phyloP scores from a whole-genome alignment of 371 early-diverging fungal species.

The Capillidium heterosporum region DNA sequence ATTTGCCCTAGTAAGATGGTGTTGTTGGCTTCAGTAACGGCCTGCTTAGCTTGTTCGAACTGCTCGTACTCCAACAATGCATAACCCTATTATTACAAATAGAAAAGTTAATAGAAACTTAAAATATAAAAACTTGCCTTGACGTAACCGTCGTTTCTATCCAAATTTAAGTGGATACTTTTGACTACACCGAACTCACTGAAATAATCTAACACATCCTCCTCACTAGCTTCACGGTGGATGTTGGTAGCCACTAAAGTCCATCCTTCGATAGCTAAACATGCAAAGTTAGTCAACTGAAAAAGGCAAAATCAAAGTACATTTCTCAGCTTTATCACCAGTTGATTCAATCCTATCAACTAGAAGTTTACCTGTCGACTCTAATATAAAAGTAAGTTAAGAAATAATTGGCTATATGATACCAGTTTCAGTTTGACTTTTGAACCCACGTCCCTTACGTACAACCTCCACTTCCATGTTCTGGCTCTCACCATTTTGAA shows the following conservation, averaged over 20 bases:
- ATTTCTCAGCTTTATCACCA: neutral
- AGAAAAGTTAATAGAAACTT: neutral
- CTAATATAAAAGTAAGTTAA: neutral
- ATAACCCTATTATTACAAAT: conserved; percentile 51
- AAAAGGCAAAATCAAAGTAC: neutral
- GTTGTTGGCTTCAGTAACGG: conserved; percentile 52
- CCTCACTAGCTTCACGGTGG: conserved; percentile 89
- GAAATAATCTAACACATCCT: conserved; percentile 71
- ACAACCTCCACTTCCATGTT: neutral
- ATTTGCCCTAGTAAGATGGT: conserved; percentile 48
- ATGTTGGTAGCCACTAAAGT: conserved; percentile 75
- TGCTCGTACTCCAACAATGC: conserved; percentile 78
- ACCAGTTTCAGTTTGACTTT: neutral
- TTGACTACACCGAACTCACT: conserved; percentile 77
- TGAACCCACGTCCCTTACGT: neutral
- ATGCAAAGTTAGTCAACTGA: neutral
- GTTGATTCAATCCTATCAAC: neutral
- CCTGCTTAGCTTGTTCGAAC: conserved; percentile 61
- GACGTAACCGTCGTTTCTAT: conserved; percentile 85
- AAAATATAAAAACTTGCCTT: conserved; percentile 36
- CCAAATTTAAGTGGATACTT: conserved; percentile 78
- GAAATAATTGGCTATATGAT: neutral
- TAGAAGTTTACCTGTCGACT: neutral
- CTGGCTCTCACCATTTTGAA: too few relatives aligned
- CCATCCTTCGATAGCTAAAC: conserved; percentile 83